phyloP scores from a whole-genome alignment of 352 stramenopile species.

The Phytophthora quininea region DNA sequence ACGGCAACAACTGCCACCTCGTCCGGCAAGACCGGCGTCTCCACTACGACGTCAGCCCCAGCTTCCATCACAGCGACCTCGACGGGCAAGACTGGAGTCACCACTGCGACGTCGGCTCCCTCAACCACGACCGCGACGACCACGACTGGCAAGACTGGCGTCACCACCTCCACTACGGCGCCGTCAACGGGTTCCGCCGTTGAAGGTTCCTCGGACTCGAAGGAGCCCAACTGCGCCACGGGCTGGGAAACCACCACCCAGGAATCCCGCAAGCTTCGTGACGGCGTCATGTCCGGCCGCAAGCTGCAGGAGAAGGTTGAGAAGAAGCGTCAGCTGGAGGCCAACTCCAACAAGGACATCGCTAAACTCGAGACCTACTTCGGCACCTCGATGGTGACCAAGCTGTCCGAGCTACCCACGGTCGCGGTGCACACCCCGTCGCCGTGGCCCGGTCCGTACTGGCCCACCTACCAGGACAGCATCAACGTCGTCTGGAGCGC shows the following conservation, averaged over 20 bases:
- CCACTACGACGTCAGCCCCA: slow-evolving; percentile 12
- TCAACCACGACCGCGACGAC: slow-evolving; percentile 1
- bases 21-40: slow-evolving; percentile 26
- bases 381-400: slow-evolving; percentile 15
- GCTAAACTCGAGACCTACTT: slow-evolving; percentile 27
- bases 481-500: slow-evolving; percentile 51
- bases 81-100: slow-evolving; percentile 6
- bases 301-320: slow-evolving; percentile 15
- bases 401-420: slow-evolving; percentile 20
- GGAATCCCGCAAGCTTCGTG: slow-evolving; percentile 18
- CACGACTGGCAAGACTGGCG: slow-evolving; percentile 9
- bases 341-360: slow-evolving; percentile 24
- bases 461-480: slow-evolving; percentile 57
- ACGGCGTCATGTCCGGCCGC: slow-evolving; percentile 22
- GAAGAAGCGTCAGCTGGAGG: slow-evolving; percentile 11
- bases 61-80: background rate
- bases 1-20: background rate
- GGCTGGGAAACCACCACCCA: slow-evolving; percentile 13
- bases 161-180: slow-evolving; percentile 8
- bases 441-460: slow-evolving; percentile 40
- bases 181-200: slow-evolving; percentile 10
- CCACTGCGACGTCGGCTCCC: background rate
- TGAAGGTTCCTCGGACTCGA: slow-evolving; percentile 4
- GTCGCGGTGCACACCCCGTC: slow-evolving; percentile 12
- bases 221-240: slow-evolving; percentile 20